phyloP scores from a whole-genome alignment of 345 rosid genomes.

The Bruguiera parviflora region DNA sequence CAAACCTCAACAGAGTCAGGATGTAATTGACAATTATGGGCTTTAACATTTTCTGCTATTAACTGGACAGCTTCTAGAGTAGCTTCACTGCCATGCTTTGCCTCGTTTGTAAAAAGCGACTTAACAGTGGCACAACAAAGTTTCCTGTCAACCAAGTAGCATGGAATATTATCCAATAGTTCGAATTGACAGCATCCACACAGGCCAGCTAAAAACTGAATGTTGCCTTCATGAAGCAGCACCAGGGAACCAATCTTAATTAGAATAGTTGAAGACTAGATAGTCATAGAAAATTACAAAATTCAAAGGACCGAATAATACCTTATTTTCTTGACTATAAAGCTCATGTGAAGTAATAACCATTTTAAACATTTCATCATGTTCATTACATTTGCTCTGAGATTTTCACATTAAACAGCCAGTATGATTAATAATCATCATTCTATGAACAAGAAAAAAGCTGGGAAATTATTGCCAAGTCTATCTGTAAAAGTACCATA shows the following conservation, averaged over 20 bases:
- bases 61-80: slow-evolving; percentile 71
- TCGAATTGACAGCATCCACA: background rate
- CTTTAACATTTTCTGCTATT: slow-evolving; percentile 81
- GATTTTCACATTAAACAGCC: too few species aligned
- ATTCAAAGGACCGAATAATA: too few species aligned
- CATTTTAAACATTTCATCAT: too few species aligned
- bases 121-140: slow-evolving; percentile 69
- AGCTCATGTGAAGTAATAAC: too few species aligned
- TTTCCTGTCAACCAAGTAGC: slow-evolving; percentile 50
- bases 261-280: too few species aligned
- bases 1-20: slow-evolving; percentile 78
- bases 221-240: background rate
- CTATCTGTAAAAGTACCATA: too few species aligned
- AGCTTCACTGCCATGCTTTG: slow-evolving; percentile 86
- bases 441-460: too few species aligned
- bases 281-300: too few species aligned
- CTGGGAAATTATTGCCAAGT: too few species aligned
- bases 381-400: too few species aligned
- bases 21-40: slow-evolving; percentile 77
- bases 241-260: background rate
- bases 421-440: too few species aligned
- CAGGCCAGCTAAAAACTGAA: background rate
- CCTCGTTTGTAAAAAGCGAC: slow-evolving; percentile 79
- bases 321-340: too few species aligned
- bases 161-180: background rate